Evolutionary conservation across 495 filamentous ascomycete genomes (phyloP).

Genomic region (Thozetella sp.): DNA sequence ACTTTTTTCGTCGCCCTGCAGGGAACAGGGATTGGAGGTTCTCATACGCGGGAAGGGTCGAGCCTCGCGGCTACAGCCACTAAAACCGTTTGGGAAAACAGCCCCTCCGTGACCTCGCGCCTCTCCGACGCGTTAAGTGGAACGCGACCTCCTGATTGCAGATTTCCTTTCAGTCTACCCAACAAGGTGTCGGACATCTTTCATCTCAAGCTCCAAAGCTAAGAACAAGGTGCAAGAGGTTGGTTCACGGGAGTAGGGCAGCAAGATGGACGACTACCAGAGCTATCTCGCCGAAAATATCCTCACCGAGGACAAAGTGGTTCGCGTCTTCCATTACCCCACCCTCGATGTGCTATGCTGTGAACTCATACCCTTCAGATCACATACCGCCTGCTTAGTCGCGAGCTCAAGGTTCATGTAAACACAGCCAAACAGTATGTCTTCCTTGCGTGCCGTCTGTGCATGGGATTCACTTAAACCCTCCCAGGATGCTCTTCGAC

Average conservation of each 20-base stretch:
- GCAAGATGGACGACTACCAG: conserved; percentile 60
- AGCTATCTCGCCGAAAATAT: conserved; percentile 75
- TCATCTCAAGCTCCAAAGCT: neutral
- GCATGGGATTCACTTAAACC: neutral
- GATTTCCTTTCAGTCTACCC: neutral
- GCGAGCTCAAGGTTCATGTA: conserved; percentile 77
- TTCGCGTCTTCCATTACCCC: conserved; percentile 39
- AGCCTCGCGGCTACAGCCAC: neutral
- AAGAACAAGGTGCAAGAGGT: too few species aligned
- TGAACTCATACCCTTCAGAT: conserved; percentile 52
- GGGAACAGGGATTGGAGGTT: neutral
- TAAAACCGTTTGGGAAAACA: neutral
- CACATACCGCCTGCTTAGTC: conserved; percentile 81
- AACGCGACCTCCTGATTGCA: neutral
- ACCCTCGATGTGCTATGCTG: neutral
- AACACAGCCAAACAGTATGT: conserved; percentile 51
- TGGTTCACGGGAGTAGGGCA: neutral
- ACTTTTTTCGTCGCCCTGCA: neutral
- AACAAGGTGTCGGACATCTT: neutral
- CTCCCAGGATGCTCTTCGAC: conserved; percentile 81
- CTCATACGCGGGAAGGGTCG: neutral
- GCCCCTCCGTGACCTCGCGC: neutral
- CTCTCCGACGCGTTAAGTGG: neutral
- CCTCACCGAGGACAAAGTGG: conserved; percentile 74
- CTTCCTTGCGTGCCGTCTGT: neutral